Evolutionary conservation across 2,329 filamentous ascomycete genomes (phyloP), one percentile per base, ranked within the genome.

Genomic region (Phyllachora maydis): DNA sequence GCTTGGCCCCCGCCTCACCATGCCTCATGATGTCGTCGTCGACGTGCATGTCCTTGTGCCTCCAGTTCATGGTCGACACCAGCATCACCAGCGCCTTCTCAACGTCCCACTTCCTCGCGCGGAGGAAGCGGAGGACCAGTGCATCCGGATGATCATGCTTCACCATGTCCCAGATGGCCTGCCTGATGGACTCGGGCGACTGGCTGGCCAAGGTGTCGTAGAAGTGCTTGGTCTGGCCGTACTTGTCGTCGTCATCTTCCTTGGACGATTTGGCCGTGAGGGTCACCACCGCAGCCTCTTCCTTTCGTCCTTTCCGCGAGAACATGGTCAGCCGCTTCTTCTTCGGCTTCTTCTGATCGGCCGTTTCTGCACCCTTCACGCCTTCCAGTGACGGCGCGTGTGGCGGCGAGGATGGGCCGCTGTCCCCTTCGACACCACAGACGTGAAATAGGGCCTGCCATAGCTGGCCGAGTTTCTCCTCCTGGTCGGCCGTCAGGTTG

Each of bases 131-230:
- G 27, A 92, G 52, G 10, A 85, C 52, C 11, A 90, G 54, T 3
- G 73, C 75, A 49, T 98, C 88, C 0, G 88, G 88, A 42, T 95
- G 69, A 41, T 98, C 88, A 38, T 88, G 74, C 54, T 95, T 98
- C 28, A 85, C 66, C 81, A 93, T 91, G 34, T 55, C 64, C 88
- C 88, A 95, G 41, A 95, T 76, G 0, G 82, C 72, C 10, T 60
- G 56, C 24, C 82, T 68, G 33, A 98, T 66, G 20, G 74, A 61
- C 38, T 90, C 79, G 1, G 85, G 78, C 1, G 69, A 62, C 38
- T 75, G 64, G 29, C 64, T 78, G 23, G 74, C 71, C 7, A 98
- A 49, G 1, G 81, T 79, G 19, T 85, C 69, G 35, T 79, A 66
- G 48, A 82, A 93, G 23, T 82, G 70, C 48, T 85, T 88, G 18